Base-by-base conservation (phyloP, 768 basidiomycete species). In the Sporobolomyces phaffii region DNA sequence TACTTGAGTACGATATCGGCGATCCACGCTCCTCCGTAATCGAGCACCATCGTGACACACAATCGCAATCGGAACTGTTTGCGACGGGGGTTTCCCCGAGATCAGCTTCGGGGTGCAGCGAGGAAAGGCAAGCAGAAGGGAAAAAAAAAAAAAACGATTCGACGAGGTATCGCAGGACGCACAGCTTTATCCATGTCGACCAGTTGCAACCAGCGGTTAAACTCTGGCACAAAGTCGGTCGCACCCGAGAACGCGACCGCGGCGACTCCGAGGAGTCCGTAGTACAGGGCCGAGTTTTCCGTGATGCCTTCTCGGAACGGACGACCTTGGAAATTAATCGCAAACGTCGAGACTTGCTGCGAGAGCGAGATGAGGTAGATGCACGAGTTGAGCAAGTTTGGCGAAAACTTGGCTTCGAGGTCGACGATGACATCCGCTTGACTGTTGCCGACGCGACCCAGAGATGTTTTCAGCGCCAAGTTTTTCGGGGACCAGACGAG, bases 271-370 rank as follows among this genome's bases (percentile, higher is more conserved):
- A 96, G 81, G 15, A 98, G 84, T 29, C 96, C 96, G 81, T 86
- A 98, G 78, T 84, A 97, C 24, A 99, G 77, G n/a, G 91, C 88
- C 5, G 86, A 80, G 78, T 99, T 99, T 79, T 99, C 96, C 4
- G 90, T 84, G 75, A 99, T 97, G 41, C 91, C 91, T 79, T 99
- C 96, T 38, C 96, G 87, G 86, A 98, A 99, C 0, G 96, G 96
- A 40, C 96, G 88, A 13, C 96, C 96, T 84, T 89, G 75, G 84
- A 93, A 99, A 81, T 99, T 99, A 80, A 98, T 91, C 5, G 92
- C 87, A 75, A 99, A 98, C 0, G 96, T 98, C 10, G 94, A 98
- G 2, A 99, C 94, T 78, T 99, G 96, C 77, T 99, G 94, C 3
- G 90, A 93, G 41, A 98, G 83, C 59, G 93, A 88, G 57, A 99